Evolutionary conservation across 176 grass and related monocot genomes (phyloP), one percentile per base, ranked within the genome.

Genomic region (barley (Hordeum vulgare)): DNA sequence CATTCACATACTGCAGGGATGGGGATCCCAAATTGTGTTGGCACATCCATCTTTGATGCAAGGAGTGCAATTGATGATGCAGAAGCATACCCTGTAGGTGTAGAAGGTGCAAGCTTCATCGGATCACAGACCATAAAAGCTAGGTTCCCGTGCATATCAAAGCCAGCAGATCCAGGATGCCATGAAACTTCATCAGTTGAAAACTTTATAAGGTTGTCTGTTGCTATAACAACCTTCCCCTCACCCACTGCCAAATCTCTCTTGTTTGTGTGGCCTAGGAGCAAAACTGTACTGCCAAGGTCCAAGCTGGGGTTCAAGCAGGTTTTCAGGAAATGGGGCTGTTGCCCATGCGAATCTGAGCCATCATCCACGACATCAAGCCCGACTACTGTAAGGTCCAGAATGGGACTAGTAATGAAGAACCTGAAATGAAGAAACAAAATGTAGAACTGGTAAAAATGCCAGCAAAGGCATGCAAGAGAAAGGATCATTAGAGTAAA

Each of bases 161-260:
- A 98, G 81, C 96, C 96, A 85, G 93, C 93, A 29, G 90, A 98
- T 68, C 96, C 96, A 78, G 96, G 88, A 39, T 42, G 78, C 88
- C 93, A 98, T 42, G 85, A 79, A n/a, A 88, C 75, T 61, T 88
- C 92, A 88, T 95, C 93, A 63, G 59, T 93, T 51, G 89, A 95
- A 45, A 98, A 90, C 70, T 98, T 98, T 86, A 95, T 93, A 76
- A 98, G 90, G 75, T 98, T 98, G 57, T 98, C 96, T 8, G 96
- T 98, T 73, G 90, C 83, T 82, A 98, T 91, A 41, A 91, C 80
- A 63, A 98, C 85, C 89, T 95, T 98, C 12, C 88, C 96, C 83
- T 98, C 96, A 1, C 92, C 93, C 9, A 98, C 81, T 8, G 68
- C 78, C 70, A 98, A 86, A 85, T 95, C 86, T 51, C 51, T 88